Conservation (phyloP, 257 asterid genomes). For the Prunella vulgaris region DNA sequence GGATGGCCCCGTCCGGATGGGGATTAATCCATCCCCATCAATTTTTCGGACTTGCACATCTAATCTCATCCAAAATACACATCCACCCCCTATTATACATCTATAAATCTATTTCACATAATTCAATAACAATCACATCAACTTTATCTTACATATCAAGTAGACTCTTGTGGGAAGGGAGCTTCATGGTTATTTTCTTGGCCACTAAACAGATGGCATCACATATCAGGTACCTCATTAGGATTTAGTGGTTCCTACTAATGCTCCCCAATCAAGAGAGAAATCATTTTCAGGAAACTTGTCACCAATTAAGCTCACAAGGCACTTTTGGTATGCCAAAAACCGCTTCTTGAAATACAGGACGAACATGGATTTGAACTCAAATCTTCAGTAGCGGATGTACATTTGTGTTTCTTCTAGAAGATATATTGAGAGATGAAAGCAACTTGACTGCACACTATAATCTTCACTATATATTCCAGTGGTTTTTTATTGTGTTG, state of each 20-base stretch:
- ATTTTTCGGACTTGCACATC: no score
- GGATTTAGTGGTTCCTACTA: conserved; percentile 45
- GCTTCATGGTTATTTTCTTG: conserved; percentile 32
- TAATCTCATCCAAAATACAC: no score
- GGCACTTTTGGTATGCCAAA: conserved; percentile 43
- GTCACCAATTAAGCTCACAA: conserved; percentile 38
- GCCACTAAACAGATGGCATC: conserved; percentile 40
- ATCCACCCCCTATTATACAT: no score
- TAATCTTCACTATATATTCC: conserved; percentile 90
- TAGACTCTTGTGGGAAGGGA: conserved; percentile 34
- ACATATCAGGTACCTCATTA: conserved; percentile 53
- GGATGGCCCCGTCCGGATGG: no score
- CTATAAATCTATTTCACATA: no score
- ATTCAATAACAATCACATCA: no score
- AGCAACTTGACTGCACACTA: conserved; percentile 74
- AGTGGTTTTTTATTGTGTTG: conserved; percentile 92
- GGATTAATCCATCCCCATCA: no score
- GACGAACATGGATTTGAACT: conserved; percentile 31
- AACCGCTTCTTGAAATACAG: conserved; percentile 39
- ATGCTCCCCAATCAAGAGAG: conserved; percentile 54
- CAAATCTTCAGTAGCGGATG: conserved; percentile 43
- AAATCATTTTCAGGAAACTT: conserved; percentile 49
- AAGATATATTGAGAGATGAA: conserved; percentile 50
- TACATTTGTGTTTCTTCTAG: conserved; percentile 38
- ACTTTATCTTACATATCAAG: no score